Evolutionary conservation across 805 yeast species (phyloP).

Genomic region (Zygotorulaspora sp.): DNA sequence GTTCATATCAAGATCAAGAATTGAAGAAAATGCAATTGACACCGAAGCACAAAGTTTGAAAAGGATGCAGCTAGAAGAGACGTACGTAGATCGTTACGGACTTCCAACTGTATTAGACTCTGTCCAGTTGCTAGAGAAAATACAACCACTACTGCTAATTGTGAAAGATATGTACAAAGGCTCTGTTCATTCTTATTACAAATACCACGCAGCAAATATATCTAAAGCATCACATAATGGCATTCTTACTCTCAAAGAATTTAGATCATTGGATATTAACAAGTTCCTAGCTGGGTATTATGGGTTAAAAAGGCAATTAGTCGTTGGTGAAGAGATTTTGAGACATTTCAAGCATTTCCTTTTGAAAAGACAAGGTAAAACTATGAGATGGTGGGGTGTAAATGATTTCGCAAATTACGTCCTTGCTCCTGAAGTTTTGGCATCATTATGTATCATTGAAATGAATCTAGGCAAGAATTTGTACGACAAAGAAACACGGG

Average conservation of each 20-base stretch:
- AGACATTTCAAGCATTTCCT: constrained; percentile 34
- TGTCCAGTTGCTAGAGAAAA: constrained; percentile 27
- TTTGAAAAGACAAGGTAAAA: constrained; percentile 36
- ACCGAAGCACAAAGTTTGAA: background rate
- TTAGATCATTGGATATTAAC: constrained; percentile 43
- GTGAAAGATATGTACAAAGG: constrained; percentile 45
- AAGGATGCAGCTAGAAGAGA: constrained; percentile 6
- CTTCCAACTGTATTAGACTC: constrained; percentile 30
- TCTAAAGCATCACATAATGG: constrained; percentile 38
- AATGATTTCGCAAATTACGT: constrained; percentile 54
- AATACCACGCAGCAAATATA: constrained; percentile 45
- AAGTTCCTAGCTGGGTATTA: constrained; percentile 54
- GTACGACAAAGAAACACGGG: constrained; percentile 26
- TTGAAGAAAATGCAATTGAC: background rate
- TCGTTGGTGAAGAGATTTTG: constrained; percentile 44
- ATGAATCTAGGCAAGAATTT: constrained; percentile 22
- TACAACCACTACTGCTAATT: constrained; percentile 31
- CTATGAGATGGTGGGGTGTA: constrained; percentile 57
- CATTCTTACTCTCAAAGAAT: constrained; percentile 44
- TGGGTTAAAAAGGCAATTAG: constrained; percentile 54
- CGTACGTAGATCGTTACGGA: constrained; percentile 21
- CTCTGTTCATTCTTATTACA: constrained; percentile 43
- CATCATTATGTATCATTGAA: constrained; percentile 48
- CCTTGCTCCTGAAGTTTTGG: constrained; percentile 57
- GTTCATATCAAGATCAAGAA: background rate